Percentiles rank a stretch among this genome's conserved stretches.
Conservation (phyloP, 345 rosid genomes). For the Fremontodendron californicum region DNA sequence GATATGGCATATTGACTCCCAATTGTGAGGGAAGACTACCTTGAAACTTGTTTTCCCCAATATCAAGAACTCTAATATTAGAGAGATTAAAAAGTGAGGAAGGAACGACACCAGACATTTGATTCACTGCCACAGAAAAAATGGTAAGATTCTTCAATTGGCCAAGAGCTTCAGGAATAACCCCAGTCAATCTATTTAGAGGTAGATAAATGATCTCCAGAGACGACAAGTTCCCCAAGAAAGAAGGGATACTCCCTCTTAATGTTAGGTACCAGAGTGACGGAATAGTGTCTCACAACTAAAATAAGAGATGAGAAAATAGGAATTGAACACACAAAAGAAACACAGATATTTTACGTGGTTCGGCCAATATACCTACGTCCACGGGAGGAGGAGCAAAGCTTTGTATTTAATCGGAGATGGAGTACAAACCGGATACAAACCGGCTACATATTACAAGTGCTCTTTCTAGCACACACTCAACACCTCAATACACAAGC, state of each 20-base stretch:
- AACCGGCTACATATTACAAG: too few species aligned
- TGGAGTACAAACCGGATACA: too few species aligned
- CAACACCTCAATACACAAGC: too few species aligned
- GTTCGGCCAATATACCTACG: too few species aligned
- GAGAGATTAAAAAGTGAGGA: constrained; percentile 25
- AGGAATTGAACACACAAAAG: too few species aligned
- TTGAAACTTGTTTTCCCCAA: neutral
- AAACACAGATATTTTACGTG: too few species aligned
- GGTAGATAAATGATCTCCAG: neutral
- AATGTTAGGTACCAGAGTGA: too few species aligned
- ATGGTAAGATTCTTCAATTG: neutral
- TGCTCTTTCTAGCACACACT: too few species aligned
- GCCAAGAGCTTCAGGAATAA: constrained; percentile 21
- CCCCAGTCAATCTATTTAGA: constrained; percentile 9
- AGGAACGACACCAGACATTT: constrained; percentile 22
- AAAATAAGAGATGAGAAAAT: too few species aligned
- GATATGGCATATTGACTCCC: neutral
- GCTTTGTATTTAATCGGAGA: too few species aligned
- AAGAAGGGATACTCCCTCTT: neutral
- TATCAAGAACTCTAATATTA: neutral
- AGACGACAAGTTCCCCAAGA: neutral
- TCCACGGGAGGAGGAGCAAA: too few species aligned
- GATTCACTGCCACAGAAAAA: neutral
- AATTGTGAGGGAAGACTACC: neutral
- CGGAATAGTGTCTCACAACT: too few species aligned